phyloP scores from a whole-genome alignment of 176 grass and related monocot species.

The Metroxylon sagu region DNA sequence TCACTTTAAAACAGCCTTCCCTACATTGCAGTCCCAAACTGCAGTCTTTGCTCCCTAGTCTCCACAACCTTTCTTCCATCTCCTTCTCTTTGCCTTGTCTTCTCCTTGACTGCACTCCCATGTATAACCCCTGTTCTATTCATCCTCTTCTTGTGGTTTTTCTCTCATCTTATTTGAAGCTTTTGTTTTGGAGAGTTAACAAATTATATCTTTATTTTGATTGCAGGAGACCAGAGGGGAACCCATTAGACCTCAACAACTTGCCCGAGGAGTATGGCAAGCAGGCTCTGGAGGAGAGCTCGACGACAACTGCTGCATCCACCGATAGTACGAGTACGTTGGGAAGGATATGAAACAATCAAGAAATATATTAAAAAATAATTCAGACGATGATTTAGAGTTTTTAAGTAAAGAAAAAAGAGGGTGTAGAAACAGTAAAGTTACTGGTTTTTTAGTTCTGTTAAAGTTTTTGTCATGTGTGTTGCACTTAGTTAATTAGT shows the following conservation, averaged over 20 bases:
- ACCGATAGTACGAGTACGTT: slow-evolving; percentile 32
- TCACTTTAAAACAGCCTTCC: slow-evolving; percentile 53
- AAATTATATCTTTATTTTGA: background rate
- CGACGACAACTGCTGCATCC: slow-evolving; percentile 69
- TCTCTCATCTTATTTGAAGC: too few relatives aligned
- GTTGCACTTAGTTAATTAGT: too few relatives aligned
- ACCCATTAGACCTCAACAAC: slow-evolving; percentile 84
- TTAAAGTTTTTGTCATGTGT: too few relatives aligned
- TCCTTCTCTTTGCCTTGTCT: slow-evolving; percentile 25
- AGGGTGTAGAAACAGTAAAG: too few relatives aligned
- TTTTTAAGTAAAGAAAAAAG: too few relatives aligned
- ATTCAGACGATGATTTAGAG: too few relatives aligned
- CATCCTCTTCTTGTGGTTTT: too few relatives aligned
- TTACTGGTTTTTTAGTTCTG: too few relatives aligned
- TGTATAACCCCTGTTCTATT: background rate
- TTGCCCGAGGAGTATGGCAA: slow-evolving; percentile 88
- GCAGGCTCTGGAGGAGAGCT: slow-evolving; percentile 73
- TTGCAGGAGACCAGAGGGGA: slow-evolving; percentile 81
- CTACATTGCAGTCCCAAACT: slow-evolving; percentile 53
- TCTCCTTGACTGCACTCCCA: slow-evolving; percentile 27
- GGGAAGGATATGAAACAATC: too few relatives aligned
- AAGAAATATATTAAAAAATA: too few relatives aligned
- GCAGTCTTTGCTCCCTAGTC: slow-evolving; percentile 43
- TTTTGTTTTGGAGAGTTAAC: too few relatives aligned
- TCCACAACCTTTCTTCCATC: slow-evolving; percentile 1